phyloP scores from a whole-genome alignment of 108 stramenopile species.

The Fragilaria crotonensis region DNA sequence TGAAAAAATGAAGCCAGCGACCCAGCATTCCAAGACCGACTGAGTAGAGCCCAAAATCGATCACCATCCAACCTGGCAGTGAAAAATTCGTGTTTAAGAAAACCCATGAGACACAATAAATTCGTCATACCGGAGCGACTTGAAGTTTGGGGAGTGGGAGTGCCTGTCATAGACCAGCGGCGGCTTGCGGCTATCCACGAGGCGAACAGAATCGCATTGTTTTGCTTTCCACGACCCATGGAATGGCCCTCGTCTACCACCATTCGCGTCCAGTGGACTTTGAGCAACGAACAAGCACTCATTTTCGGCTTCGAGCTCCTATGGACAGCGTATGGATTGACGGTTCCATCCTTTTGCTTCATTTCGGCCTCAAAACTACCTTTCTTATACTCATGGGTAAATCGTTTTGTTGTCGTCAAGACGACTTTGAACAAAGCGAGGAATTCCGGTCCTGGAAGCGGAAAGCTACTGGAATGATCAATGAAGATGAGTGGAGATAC shows the following conservation, averaged over 20 bases:
- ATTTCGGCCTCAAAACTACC: constrained; percentile 72
- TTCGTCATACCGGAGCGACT: constrained; percentile 38
- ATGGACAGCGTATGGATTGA: constrained; percentile 13
- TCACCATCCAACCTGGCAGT: constrained; percentile 39
- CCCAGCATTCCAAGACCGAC: constrained; percentile 44
- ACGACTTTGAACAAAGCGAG: constrained; percentile 62
- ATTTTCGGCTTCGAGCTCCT: neutral
- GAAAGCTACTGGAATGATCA: constrained; percentile 41
- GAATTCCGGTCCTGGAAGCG: constrained; percentile 45
- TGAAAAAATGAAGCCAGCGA: constrained; percentile 52
- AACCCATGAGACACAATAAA: constrained; percentile 48
- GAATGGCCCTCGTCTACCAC: constrained; percentile 82
- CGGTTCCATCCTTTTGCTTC: constrained; percentile 16
- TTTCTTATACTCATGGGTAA: constrained; percentile 67
- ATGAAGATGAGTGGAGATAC: constrained; percentile 59
- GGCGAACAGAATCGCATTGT: constrained; percentile 68
- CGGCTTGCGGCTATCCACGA: constrained; percentile 64
- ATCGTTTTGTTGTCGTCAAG: constrained; percentile 61
- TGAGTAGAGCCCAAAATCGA: constrained; percentile 45
- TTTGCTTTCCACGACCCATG: constrained; percentile 57
- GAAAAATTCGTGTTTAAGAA: constrained; percentile 71
- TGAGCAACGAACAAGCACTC: constrained; percentile 57
- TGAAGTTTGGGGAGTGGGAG: constrained; percentile 64
- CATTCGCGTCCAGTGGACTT: constrained; percentile 68
- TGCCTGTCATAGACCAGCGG: constrained; percentile 83